Percentiles rank a stretch among this genome's conserved stretches.
phyloP scores from a whole-genome alignment of 257 asterid species.

The Phtheirospermum japonicum region DNA sequence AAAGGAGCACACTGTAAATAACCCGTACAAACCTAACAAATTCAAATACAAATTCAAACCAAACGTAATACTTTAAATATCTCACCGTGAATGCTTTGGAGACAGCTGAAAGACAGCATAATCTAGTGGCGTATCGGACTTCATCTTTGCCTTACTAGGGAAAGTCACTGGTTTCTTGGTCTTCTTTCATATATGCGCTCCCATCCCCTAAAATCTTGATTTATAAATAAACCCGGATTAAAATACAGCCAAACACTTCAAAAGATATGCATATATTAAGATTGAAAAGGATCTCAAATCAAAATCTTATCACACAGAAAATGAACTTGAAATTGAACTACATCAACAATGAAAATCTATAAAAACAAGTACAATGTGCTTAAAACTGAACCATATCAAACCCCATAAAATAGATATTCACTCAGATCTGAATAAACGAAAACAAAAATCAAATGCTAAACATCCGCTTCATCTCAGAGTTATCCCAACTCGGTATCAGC shows the following conservation, averaged over 20 bases:
- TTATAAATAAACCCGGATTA: constrained; percentile 8
- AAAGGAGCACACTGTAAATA: constrained; percentile 30
- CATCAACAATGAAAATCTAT: constrained; percentile 9
- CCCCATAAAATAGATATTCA: constrained; percentile 19
- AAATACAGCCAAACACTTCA: constrained; percentile 11
- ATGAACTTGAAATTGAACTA: constrained; percentile 10
- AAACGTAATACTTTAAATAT: constrained; percentile 10
- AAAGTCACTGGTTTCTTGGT: constrained; percentile 23
- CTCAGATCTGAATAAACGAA: constrained; percentile 53
- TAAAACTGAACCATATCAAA: constrained; percentile 6
- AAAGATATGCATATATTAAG: neutral
- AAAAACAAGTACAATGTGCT: neutral
- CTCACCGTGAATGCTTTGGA: constrained; percentile 72
- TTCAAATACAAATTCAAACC: constrained; percentile 12
- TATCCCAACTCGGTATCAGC: constrained; percentile 20
- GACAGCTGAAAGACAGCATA: constrained; percentile 87
- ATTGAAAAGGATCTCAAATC: constrained; percentile 27
- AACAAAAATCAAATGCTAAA: constrained; percentile 30
- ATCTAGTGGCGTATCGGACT: constrained; percentile 62
- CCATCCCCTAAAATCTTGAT: constrained; percentile 22
- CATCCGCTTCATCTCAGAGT: constrained; percentile 25
- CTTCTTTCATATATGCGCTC: constrained; percentile 39
- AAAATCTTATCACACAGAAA: constrained; percentile 9
- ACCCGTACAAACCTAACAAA: constrained; percentile 18
- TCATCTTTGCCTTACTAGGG: constrained; percentile 47